Evolutionary conservation across 106 monocot genomes (phyloP).

Genomic region (Dendrobium chrysotoxum): DNA sequence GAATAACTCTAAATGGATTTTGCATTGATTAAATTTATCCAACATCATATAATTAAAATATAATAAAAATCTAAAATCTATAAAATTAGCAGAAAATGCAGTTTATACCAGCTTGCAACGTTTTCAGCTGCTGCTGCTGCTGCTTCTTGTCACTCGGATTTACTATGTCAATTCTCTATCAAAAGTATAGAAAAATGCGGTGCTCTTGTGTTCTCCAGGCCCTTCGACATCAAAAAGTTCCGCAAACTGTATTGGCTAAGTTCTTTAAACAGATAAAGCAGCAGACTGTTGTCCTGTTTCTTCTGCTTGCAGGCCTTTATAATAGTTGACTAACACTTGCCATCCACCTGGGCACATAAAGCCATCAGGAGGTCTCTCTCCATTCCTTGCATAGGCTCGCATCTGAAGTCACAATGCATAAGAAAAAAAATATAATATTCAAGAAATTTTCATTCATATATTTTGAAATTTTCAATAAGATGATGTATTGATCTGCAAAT

Average conservation of each 20-base stretch:
- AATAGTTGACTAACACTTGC: constrained; percentile 83
- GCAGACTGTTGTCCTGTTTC: constrained; percentile 37
- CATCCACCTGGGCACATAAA: constrained; percentile 98
- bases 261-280: constrained; percentile 20
- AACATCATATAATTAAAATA: too few relatives aligned
- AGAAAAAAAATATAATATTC: background rate
- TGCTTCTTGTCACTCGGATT: background rate
- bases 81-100: background rate
- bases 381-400: constrained; percentile 70
- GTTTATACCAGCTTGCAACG: background rate
- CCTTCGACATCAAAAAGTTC: too few relatives aligned
- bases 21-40: too few relatives aligned
- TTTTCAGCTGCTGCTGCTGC: background rate
- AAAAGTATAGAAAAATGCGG: background rate
- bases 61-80: background rate
- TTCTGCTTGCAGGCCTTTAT: constrained; percentile 71
- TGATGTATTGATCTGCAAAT: background rate
- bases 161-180: background rate
- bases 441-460: too few relatives aligned
- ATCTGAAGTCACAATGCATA: constrained; percentile 35
- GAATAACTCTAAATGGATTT: too few relatives aligned
- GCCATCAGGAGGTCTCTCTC: constrained; percentile 89
- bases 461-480: background rate
- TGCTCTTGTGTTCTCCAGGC: too few relatives aligned
- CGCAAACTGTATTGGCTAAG: too few relatives aligned